Base-by-base conservation (phyloP, 2,329 filamentous ascomycete genomes). In the Sporothrix curviconia region DNA sequence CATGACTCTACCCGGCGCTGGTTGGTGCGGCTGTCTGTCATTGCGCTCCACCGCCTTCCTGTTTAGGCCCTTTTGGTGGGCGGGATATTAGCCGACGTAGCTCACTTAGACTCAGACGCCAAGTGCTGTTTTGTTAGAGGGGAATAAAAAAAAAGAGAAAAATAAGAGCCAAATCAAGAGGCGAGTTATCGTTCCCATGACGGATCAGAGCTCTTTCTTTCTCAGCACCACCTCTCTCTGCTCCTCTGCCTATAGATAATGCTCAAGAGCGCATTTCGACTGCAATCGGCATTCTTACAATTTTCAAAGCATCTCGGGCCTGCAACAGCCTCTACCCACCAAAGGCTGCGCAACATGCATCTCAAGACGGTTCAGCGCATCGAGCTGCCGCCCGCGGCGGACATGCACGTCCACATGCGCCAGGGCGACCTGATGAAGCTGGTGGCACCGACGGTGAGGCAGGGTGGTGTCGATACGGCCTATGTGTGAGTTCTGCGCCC, bases 381-480 rank as follows among this genome's bases (percentile, higher is more conserved):
- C 43, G 78, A 83, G 73, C 76, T 88, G 65, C 82, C 83, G 51
- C 78, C 84, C 22, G 76, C 83, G 60, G 84, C 84, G 54, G 85
- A 88, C 70, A 82, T 87, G 72, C 83, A 86, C 65, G 86, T 89
- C 65, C 86, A 90, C 70, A 75, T 90, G 64, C 82, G 86, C 30
- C 82, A 89, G 69, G 86, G 80, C 19, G 75, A 79, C 59, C 80
- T 84, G 76, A 84, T 86, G 78, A 74, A 83, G 59, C 66, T 77
- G 34, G 78, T 81, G 22, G 73, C 72, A 44, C 77, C 78, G 19
- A 37, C 75, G 17, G 70, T 81, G 50, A 5, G 32, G n/a, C 60
- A 62, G 47, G 64, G 65, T 17, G 64, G 64, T 44, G 65, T 67
- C 28, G 63, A 65, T 52, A 64, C 64, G 51, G 65, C 58, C 3